phyloP scores from a whole-genome alignment of 2,329 filamentous ascomycete genomes.

The Neurospora sp. region DNA sequence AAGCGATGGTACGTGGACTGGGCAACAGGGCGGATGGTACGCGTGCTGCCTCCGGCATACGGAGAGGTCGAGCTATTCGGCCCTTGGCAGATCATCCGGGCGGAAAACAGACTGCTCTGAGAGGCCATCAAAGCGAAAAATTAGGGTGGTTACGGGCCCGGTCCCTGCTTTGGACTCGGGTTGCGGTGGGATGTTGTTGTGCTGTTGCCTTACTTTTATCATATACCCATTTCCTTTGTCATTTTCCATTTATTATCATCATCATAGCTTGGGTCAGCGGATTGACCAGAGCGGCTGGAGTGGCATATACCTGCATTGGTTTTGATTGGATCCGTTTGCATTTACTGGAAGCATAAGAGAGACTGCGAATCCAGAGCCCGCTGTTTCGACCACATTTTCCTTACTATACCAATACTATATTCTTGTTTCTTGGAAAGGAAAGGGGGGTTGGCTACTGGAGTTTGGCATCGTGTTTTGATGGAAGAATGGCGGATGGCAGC shows the following conservation, averaged over 20 bases:
- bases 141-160: not conserved
- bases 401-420: not conserved
- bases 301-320: not conserved
- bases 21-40: slow-evolving; percentile 43
- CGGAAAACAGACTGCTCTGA: slow-evolving; percentile 38
- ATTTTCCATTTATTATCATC: not conserved
- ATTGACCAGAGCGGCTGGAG: not conserved
- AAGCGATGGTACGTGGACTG: slow-evolving; percentile 52
- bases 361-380: not conserved
- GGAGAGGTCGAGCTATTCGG: slow-evolving; percentile 39
- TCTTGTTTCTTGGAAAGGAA: not conserved
- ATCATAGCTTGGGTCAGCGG: not conserved
- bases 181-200: not conserved
- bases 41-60: slow-evolving; percentile 44
- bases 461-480: not conserved
- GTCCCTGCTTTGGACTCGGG: not conserved
- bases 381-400: not conserved
- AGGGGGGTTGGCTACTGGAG: not conserved
- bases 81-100: slow-evolving; percentile 39
- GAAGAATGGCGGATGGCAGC: not conserved
- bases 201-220: not conserved
- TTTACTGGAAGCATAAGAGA: not conserved
- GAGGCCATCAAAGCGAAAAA: not conserved
- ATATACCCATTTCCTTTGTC: not conserved
- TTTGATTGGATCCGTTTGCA: not conserved